These are phyloP conservation scores for Paecilomyces niveus DNA, from an alignment of 2,329 filamentous ascomycete species.

Conservation along the genomic window DNA sequence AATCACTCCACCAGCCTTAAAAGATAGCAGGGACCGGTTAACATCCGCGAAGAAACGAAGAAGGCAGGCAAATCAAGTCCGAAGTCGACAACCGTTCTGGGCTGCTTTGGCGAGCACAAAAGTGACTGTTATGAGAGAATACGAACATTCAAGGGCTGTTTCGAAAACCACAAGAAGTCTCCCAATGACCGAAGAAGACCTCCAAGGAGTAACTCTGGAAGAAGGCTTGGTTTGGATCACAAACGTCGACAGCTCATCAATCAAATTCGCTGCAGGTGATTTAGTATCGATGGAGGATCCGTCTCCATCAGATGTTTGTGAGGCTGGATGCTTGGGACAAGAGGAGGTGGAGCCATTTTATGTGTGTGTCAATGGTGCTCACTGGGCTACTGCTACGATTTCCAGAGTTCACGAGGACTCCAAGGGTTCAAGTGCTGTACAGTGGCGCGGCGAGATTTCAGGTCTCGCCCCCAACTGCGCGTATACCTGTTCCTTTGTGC, in stretches of 20 bases:
- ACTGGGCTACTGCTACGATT: slow-evolving; percentile 57
- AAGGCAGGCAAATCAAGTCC: slow-evolving; percentile 84
- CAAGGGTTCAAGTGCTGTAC: slow-evolving; percentile 37
- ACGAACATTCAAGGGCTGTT: slow-evolving; percentile 62
- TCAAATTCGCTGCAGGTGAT: slow-evolving; percentile 41
- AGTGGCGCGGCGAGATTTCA: slow-evolving; percentile 57
- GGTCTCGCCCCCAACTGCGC: slow-evolving; percentile 58
- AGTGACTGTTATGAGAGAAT: slow-evolving; percentile 90
- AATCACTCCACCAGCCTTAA: slow-evolving; percentile 45
- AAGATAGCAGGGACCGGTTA: slow-evolving; percentile 51
- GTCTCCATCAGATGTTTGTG: slow-evolving; percentile 19
- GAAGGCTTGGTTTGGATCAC: slow-evolving; percentile 42
- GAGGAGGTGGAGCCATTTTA: slow-evolving; percentile 52
- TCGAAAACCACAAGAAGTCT: slow-evolving; percentile 32
- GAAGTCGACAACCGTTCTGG: slow-evolving; percentile 88
- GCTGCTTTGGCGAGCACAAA: slow-evolving; percentile 92
- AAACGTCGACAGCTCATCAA: slow-evolving; percentile 38
- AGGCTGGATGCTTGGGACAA: slow-evolving; percentile 17
- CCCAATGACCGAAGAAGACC: slow-evolving; percentile 35
- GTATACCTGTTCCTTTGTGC: slow-evolving; percentile 57
- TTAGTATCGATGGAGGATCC: slow-evolving; percentile 27
- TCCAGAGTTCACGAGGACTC: slow-evolving; percentile 38
- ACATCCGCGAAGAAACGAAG: slow-evolving; percentile 70
- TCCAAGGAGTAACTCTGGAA: slow-evolving; percentile 34
- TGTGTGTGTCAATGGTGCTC: slow-evolving; percentile 58